These are phyloP conservation scores for Anastatica hierochuntica DNA, from an alignment of 345 rosid species.

Conservation along the genomic window DNA sequence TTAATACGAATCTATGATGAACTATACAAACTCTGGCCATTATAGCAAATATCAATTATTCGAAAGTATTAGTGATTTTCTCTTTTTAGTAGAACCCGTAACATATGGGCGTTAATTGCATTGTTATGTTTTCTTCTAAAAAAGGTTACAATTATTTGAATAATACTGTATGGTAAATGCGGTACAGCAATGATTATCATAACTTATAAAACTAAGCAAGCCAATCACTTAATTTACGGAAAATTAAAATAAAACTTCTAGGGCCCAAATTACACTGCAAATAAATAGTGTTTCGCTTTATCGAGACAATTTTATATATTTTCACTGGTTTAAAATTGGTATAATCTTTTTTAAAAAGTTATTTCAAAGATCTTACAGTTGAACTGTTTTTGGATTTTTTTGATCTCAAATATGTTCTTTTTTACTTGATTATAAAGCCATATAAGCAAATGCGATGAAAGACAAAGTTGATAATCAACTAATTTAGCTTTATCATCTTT, in stretches of 20 bases:
- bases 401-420: neutral
- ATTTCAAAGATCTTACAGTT: no score
- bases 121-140: slow-evolving; percentile 6
- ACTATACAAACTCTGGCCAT: slow-evolving; percentile 20
- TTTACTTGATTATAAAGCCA: neutral
- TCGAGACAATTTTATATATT: neutral
- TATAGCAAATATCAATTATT: slow-evolving; percentile 14
- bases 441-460: neutral
- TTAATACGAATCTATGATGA: slow-evolving; percentile 16
- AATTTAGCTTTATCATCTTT: neutral
- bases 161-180: slow-evolving; percentile 11
- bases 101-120: slow-evolving; percentile 13
- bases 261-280: slow-evolving; percentile 17
- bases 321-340: neutral
- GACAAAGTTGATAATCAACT: slow-evolving; percentile 12
- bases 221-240: slow-evolving; percentile 21
- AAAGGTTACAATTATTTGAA: slow-evolving; percentile 15
- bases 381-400: neutral
- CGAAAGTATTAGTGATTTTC: neutral
- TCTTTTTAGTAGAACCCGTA: slow-evolving; percentile 5
- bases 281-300: slow-evolving; percentile 15
- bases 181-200: slow-evolving; percentile 19
- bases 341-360: neutral
- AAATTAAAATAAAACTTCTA: slow-evolving; percentile 4
- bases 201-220: neutral